phyloP scores from a whole-genome alignment of 441 rosid genomes.

The Dalechampia spathulata region DNA sequence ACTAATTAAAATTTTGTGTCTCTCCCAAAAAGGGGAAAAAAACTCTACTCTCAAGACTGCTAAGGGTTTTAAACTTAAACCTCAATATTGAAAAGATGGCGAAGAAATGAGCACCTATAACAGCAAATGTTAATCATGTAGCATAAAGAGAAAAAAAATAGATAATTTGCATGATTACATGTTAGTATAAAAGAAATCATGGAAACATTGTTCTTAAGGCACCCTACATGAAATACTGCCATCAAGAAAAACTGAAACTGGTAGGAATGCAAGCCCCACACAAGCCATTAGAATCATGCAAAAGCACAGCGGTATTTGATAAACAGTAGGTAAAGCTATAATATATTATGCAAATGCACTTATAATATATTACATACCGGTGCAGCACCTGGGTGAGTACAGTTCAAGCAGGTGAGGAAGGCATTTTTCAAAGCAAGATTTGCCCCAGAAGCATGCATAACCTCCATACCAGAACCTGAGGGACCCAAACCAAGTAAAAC shows the following conservation, averaged over 20 bases:
- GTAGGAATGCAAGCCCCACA: neutral
- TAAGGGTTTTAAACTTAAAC: neutral
- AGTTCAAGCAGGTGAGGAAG: slow-evolving; percentile 69
- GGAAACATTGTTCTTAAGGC: neutral
- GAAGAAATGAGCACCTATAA: neutral
- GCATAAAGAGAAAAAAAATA: neutral
- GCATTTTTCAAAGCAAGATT: slow-evolving; percentile 72
- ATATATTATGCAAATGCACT: neutral
- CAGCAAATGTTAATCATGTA: neutral
- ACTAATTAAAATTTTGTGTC: too few species aligned
- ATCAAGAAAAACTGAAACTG: neutral
- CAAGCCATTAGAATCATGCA: neutral
- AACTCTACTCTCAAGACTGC: neutral
- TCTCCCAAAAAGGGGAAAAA: neutral
- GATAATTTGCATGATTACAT: neutral
- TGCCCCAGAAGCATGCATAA: slow-evolving; percentile 59
- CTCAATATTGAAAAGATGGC: neutral
- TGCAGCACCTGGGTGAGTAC: slow-evolving; percentile 91
- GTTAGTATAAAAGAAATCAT: neutral
- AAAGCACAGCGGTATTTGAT: neutral
- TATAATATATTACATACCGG: slow-evolving; percentile 56
- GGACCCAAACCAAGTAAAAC: slow-evolving; percentile 92
- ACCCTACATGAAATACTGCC: neutral
- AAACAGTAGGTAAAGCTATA: neutral
- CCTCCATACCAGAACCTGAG: slow-evolving; percentile 50